These are phyloP conservation scores for Didymella keratinophila DNA, from an alignment of 2,329 filamentous ascomycete species.

Conservation along the genomic window DNA sequence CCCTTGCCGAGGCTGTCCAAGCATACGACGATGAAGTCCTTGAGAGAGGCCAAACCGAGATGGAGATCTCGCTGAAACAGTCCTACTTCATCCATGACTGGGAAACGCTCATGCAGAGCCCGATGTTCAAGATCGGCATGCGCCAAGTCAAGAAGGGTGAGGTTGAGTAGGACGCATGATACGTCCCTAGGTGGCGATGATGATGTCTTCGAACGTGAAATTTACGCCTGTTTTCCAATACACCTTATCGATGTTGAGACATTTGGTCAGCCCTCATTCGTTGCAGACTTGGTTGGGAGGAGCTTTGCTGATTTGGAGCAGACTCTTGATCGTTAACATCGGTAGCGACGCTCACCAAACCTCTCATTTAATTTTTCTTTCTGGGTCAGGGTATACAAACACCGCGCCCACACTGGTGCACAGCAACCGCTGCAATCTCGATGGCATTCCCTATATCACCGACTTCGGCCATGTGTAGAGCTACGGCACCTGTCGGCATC, in stretches of 20 bases:
- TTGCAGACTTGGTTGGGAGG: neutral
- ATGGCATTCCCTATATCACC: constrained; percentile 17
- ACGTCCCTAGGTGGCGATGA: neutral
- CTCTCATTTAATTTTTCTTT: neutral
- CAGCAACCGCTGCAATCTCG: constrained; percentile 19
- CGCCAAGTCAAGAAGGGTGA: constrained; percentile 23
- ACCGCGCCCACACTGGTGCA: neutral
- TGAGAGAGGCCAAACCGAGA: constrained; percentile 55
- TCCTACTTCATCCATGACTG: constrained; percentile 57
- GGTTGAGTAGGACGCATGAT: constrained; percentile 10
- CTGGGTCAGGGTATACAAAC: constrained; percentile 11
- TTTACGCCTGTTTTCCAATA: neutral
- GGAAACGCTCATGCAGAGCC: constrained; percentile 39
- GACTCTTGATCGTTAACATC: neutral
- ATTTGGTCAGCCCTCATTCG: neutral
- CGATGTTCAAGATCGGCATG: constrained; percentile 38
- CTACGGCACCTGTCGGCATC: constrained; percentile 11
- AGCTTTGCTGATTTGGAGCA: neutral
- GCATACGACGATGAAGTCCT: constrained; percentile 50
- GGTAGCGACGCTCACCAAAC: neutral
- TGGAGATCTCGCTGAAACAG: constrained; percentile 54
- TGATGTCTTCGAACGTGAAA: neutral
- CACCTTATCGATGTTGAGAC: neutral
- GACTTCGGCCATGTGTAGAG: constrained; percentile 9
- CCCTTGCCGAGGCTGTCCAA: constrained; percentile 29